A percentile compares a stretch with the other conserved stretches of the same genome.
Evolutionary conservation across 352 stramenopile genomes (phyloP).

Genomic region (Phytophthora chlamydospora): DNA sequence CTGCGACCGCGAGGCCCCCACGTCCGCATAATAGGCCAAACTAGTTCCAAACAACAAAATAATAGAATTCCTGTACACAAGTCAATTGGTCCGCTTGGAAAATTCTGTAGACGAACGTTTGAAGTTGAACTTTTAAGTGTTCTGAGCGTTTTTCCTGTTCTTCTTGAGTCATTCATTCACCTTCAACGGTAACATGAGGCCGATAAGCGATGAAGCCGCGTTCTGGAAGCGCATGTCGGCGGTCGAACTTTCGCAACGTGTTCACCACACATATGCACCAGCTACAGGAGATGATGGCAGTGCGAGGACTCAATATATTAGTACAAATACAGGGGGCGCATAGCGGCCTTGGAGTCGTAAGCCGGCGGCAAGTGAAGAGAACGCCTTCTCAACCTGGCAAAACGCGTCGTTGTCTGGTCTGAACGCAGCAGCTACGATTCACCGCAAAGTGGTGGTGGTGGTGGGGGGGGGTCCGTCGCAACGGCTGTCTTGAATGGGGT

Average conservation of each 20-base stretch:
- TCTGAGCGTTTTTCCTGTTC: not conserved
- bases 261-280: no score
- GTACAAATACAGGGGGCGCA: slow-evolving; percentile 22
- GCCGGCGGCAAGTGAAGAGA: slow-evolving; percentile 3
- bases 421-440: slow-evolving; percentile 13
- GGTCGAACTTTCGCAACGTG: no score
- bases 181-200: slow-evolving; percentile 7
- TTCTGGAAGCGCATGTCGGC: no score
- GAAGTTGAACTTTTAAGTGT: slow-evolving; percentile 2
- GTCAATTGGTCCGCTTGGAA: not conserved
- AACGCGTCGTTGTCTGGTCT: slow-evolving; percentile 11
- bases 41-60: slow-evolving; percentile 9
- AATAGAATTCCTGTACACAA: slow-evolving; percentile 31
- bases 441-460: slow-evolving; percentile 7
- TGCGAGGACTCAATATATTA: slow-evolving; percentile 40
- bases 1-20: slow-evolving; percentile 37
- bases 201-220: not conserved
- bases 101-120: slow-evolving; percentile 23
- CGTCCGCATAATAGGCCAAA: slow-evolving; percentile 23
- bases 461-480: slow-evolving; percentile 24
- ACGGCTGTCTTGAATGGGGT: slow-evolving; percentile 1
- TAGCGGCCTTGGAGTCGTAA: slow-evolving; percentile 5
- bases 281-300: slow-evolving; percentile 2
- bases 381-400: slow-evolving; percentile 17
- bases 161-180: slow-evolving; percentile 9